These are phyloP conservation scores for Bertia moriformis DNA, from an alignment of 2,329 filamentous ascomycete species.

Conservation along the genomic window DNA sequence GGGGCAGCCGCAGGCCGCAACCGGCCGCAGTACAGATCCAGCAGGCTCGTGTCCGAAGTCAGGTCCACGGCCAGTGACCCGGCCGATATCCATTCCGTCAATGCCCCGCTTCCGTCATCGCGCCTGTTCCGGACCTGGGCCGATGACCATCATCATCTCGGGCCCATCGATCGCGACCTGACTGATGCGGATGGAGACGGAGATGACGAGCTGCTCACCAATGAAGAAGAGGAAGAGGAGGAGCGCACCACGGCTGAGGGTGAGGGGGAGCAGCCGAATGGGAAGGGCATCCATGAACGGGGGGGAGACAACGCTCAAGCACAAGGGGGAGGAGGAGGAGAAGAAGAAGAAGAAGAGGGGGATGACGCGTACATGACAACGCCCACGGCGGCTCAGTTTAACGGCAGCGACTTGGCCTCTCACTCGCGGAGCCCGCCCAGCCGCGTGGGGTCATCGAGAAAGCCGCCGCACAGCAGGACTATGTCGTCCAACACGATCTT, in stretches of 20 bases:
- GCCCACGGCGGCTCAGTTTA: slow-evolving; percentile 26
- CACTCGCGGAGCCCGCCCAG: no score
- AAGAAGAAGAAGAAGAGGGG: slow-evolving; percentile 15
- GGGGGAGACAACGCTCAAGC: slow-evolving; percentile 12
- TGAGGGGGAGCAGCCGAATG: slow-evolving; percentile 12
- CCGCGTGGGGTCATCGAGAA: slow-evolving; percentile 17
- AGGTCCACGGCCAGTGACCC: slow-evolving; percentile 50
- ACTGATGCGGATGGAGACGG: slow-evolving; percentile 79
- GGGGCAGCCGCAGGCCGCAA: no score
- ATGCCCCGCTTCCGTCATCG: slow-evolving; percentile 10
- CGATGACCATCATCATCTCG: no score
- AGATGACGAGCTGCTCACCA: slow-evolving; percentile 77
- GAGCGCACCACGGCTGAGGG: slow-evolving; percentile 22
- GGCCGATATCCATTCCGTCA: slow-evolving; percentile 40
- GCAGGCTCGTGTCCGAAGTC: slow-evolving; percentile 35
- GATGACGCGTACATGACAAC: slow-evolving; percentile 41
- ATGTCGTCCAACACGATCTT: slow-evolving; percentile 72
- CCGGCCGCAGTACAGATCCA: neutral
- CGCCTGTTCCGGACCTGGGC: slow-evolving; percentile 12
- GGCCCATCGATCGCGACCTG: slow-evolving; percentile 39
- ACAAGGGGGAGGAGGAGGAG: no score
- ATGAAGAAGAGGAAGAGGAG: slow-evolving; percentile 57
- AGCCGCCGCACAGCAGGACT: slow-evolving; percentile 50
- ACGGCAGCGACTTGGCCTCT: slow-evolving; percentile 14
- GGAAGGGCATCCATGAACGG: no score